phyloP scores from a whole-genome alignment of 2,329 filamentous ascomycete species.

The Ceratocystis destructans region DNA sequence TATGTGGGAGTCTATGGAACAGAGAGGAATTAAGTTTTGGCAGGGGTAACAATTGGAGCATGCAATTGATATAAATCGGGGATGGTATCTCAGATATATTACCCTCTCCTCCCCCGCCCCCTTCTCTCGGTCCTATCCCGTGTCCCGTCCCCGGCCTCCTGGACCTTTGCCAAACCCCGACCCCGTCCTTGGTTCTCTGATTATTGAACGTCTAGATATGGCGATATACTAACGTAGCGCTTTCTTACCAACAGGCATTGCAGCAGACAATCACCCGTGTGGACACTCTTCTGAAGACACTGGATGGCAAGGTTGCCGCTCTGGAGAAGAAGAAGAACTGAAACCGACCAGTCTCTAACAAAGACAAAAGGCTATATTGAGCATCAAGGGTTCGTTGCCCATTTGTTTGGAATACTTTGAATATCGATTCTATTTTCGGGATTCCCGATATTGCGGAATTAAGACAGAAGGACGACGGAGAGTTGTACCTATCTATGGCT shows the following conservation, averaged over 20 bases:
- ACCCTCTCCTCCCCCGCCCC: neutral
- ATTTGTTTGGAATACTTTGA: no score
- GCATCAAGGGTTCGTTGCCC: neutral
- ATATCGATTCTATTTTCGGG: no score
- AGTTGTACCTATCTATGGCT: neutral
- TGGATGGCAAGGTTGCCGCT: conserved; percentile 62
- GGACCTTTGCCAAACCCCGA: neutral
- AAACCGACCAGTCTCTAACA: conserved; percentile 7
- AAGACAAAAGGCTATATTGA: neutral
- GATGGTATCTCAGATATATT: neutral
- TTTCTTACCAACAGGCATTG: conserved; percentile 43
- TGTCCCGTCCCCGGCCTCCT: neutral
- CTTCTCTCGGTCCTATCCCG: neutral
- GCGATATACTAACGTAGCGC: conserved; percentile 19
- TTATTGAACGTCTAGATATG: neutral
- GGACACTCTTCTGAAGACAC: conserved; percentile 58
- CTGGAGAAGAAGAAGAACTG: conserved; percentile 50
- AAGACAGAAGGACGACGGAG: neutral
- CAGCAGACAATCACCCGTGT: conserved; percentile 69
- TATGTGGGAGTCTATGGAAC: conserved; percentile 2
- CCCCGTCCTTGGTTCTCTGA: neutral
- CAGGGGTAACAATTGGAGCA: neutral
- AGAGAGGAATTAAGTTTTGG: neutral
- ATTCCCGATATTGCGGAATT: neutral
- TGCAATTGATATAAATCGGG: neutral